A percentile compares a stretch with the other conserved stretches of the same genome.
Evolutionary conservation across 441 rosid genomes (phyloP).

Genomic region (Populus tomentosa): DNA sequence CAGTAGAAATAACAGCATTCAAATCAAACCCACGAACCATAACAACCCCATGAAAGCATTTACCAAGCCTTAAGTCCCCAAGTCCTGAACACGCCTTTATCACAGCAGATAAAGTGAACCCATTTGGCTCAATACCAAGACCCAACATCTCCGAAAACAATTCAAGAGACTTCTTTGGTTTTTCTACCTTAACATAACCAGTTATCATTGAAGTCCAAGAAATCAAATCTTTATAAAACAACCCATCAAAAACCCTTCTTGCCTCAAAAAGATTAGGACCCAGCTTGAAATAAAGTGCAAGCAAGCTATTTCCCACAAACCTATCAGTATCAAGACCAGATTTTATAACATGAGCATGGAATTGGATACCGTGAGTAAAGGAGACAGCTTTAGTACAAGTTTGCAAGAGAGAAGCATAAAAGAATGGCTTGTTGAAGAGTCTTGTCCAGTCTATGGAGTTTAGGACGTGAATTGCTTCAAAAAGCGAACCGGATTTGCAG

Average conservation of each 20-base stretch:
- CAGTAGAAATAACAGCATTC: slow-evolving; percentile 49
- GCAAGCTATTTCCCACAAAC: slow-evolving; percentile 73
- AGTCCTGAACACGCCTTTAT: slow-evolving; percentile 67
- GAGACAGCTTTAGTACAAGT: slow-evolving; percentile 51
- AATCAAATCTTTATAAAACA: slow-evolving; percentile 51
- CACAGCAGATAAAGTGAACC: slow-evolving; percentile 59
- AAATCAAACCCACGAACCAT: slow-evolving; percentile 49
- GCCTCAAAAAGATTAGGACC: slow-evolving; percentile 50
- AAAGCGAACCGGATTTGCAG: slow-evolving; percentile 48
- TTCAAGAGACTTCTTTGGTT: slow-evolving; percentile 42
- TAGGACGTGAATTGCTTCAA: slow-evolving; percentile 47
- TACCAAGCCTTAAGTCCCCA: slow-evolving; percentile 45
- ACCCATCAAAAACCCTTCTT: slow-evolving; percentile 54
- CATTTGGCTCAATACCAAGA: slow-evolving; percentile 61
- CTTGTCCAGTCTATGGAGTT: slow-evolving; percentile 32
- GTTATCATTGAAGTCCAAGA: slow-evolving; percentile 87
- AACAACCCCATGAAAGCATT: slow-evolving; percentile 64
- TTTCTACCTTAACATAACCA: slow-evolving; percentile 46
- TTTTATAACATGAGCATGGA: slow-evolving; percentile 64
- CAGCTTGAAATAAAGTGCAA: slow-evolving; percentile 68
- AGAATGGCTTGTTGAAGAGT: slow-evolving; percentile 40
- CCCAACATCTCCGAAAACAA: slow-evolving; percentile 62
- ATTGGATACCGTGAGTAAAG: slow-evolving; percentile 58
- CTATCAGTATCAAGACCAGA: slow-evolving; percentile 67
- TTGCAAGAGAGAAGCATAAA: slow-evolving; percentile 64